Base-by-base conservation (phyloP, 768 basidiomycete species). In the Lactarius hengduanensis region DNA sequence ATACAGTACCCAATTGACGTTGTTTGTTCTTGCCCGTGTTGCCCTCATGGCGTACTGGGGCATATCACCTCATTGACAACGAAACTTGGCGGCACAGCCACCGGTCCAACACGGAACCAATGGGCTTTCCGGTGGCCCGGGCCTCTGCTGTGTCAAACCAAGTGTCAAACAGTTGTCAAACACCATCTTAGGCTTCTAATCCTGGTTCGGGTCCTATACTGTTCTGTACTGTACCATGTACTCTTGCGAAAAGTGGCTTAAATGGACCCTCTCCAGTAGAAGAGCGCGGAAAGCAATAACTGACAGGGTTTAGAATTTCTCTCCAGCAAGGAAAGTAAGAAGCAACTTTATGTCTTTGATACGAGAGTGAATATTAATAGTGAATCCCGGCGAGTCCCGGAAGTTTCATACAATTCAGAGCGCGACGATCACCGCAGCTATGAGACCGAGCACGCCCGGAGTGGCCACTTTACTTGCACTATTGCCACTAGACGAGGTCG, bases 391-490 rank as follows among this genome's bases (percentile, higher is more conserved):
- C 18, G 7, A 9, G 28, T 56, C 7, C 8, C 55, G 55, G 32
- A 34, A 36, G 3, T 38, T 10, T 22, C 22, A 45, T 15, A 15
- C 20, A 28, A 7, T 22, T 64, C 40, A 64, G 28, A 58, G 26
- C 28, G 61, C 47, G 11, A 15, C 20, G 10, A 66, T 5, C n/a
- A 62, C 4, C 15, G 61, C 22, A 5, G 56, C 16, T 4, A 66
- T 38, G 30, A 66, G 54, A 13, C 47, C 61, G 7, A 66, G 18
- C 1, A 18, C 30, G 30, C 57, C 59, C n/a, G 59, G 28, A 32
- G 28, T 53, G 28, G 63, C 30, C 20, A 59, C 30, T 30, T 15
- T 40, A 18, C 20, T 60, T 9, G 62, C 58, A 22, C 41, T 22
- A 28, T 20, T 62, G 5, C 38, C 54, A 7, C 2, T 61, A 15